Base-by-base conservation (phyloP, 176 grass and related monocot species). In the Rhynchospora tenuis region DNA sequence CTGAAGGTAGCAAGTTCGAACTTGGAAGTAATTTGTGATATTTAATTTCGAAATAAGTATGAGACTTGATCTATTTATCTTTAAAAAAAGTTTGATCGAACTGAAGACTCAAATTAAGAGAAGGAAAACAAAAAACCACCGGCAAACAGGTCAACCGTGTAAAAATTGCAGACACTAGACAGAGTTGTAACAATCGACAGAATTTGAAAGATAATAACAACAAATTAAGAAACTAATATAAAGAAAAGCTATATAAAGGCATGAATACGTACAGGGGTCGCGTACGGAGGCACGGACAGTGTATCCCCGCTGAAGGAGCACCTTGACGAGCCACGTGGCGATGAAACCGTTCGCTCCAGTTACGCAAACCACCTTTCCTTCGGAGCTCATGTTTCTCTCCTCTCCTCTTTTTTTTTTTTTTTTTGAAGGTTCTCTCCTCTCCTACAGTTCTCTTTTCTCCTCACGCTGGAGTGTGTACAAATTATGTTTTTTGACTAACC, bases 281-380 rank as follows among this genome's bases (percentile, higher is more conserved):
- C 59, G 85, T 28, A 86, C 78, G 47, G 85, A 73, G 74, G 85
- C 78, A 19, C 85, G 78, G 1, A 86, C 85, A 1, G 78, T 82
- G 26, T 86, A 86, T 43, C 85, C 85, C 8, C 85, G 85, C 78
- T 86, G 29, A 14, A 86, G 85, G 38, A 86, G 85, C 16, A 82
- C 6, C 85, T 86, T 86, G 12, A 86, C 85, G 0, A 86, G 64
- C 78, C 85, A 86, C 14, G 85, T 80, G 9, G 85, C 85, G 69
- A 86, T 80, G 73, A 63, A 86, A 31, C 84, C 84, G 60, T 20
- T 78, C 43, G 71, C 84, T 33, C 85, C 85, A 13, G 85, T 86
- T 23, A 86, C 85, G 47, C 85, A 86, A 9, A 86, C 78, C 14
- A 62, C 48, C 77, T 73, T 81, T 4, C 22, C 72, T n/a, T 28